These are phyloP conservation scores for Decorospora gaudefroyi DNA, from an alignment of 2,329 filamentous ascomycete species.

Conservation along the genomic window DNA sequence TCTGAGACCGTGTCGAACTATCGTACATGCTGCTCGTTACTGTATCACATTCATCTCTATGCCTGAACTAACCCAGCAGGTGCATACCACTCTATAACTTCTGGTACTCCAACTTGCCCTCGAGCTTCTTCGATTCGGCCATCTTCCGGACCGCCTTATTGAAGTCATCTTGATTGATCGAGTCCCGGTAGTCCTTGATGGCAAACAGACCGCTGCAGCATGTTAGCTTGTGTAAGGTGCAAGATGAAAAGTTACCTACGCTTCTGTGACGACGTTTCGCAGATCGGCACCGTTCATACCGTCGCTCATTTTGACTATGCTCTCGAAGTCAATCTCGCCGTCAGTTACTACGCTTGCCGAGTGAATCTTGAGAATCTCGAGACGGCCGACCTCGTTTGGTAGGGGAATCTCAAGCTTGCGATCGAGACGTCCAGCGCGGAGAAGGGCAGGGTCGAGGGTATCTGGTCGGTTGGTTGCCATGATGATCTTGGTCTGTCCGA, in stretches of 20 bases:
- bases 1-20: constrained; percentile 14
- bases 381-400: constrained; percentile 91
- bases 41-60: constrained; percentile 24
- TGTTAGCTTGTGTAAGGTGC: constrained; percentile 27
- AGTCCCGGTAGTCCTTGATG: constrained; percentile 96
- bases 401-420: constrained; percentile 97
- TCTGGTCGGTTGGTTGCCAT: constrained; percentile 99
- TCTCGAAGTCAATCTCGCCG: constrained; percentile 97
- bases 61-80: constrained; percentile 1
- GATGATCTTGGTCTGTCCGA: constrained; percentile 99
- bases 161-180: constrained; percentile 98
- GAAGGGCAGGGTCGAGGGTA: constrained; percentile 88
- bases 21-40: constrained; percentile 14
- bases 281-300: constrained; percentile 96
- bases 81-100: constrained; percentile 66
- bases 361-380: constrained; percentile 99
- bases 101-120: constrained; percentile 97
- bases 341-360: constrained; percentile 82
- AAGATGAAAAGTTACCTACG: constrained; percentile 64
- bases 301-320: constrained; percentile 99
- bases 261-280: constrained; percentile 96
- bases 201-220: constrained; percentile 79
- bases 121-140: constrained; percentile 95
- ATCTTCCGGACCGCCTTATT: constrained; percentile 99
- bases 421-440: constrained; percentile 91